Evolutionary conservation across 2,329 filamentous ascomycete species (phyloP).

Genomic region (Pyrenophora graminea): DNA sequence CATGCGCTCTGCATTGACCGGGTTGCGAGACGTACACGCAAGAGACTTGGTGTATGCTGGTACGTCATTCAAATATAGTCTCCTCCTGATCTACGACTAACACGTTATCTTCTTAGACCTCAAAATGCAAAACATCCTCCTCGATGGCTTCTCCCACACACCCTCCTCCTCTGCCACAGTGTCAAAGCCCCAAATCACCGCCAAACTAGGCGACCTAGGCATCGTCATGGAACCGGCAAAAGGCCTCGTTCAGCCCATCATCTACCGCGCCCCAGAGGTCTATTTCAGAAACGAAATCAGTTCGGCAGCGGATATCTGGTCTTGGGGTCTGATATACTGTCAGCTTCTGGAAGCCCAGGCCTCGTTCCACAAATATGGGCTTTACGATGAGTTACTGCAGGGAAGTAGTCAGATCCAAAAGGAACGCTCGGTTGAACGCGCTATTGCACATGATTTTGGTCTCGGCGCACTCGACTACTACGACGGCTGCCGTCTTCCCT

Average conservation of each 20-base stretch:
- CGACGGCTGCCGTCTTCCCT: constrained; percentile 9
- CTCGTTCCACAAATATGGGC: constrained; percentile 10
- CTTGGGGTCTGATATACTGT: constrained; percentile 16
- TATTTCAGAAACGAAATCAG: constrained; percentile 17
- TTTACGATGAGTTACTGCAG: constrained; percentile 11
- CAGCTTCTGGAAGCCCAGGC: constrained; percentile 17
- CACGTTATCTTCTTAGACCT: neutral
- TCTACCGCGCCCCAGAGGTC: constrained; percentile 17
- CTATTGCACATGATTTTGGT: constrained; percentile 14
- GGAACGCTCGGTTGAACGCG: constrained; percentile 9
- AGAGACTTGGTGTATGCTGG: constrained; percentile 15
- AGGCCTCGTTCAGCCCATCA: constrained; percentile 15
- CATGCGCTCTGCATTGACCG: constrained; percentile 12
- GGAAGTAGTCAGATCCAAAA: constrained; percentile 9
- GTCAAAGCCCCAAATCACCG: constrained; percentile 4
- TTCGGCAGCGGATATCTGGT: constrained; percentile 14
- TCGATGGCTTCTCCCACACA: constrained; percentile 8
- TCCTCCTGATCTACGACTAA: neutral
- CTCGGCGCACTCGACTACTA: constrained; percentile 7
- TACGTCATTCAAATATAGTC: neutral
- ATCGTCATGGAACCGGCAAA: constrained; percentile 18
- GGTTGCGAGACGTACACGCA: constrained; percentile 14
- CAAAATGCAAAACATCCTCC: constrained; percentile 17
- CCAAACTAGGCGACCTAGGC: constrained; percentile 15
- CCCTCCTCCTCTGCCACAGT: neutral